phyloP scores from a whole-genome alignment of 345 rosid species.

The Melaleuca quinquenervia region DNA sequence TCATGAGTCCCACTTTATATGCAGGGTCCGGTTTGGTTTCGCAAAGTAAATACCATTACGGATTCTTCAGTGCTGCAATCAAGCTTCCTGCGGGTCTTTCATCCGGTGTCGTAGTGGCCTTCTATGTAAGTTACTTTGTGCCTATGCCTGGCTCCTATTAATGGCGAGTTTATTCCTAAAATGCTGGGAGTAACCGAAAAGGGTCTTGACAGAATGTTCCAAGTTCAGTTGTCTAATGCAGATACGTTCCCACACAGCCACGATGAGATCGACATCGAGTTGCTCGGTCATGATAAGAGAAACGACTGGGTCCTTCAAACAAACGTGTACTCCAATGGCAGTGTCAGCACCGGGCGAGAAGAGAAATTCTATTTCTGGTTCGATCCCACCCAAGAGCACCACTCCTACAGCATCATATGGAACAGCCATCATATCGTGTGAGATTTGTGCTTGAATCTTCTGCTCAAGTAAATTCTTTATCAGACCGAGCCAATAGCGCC shows the following conservation, averaged over 20 bases:
- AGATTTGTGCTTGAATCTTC: neutral
- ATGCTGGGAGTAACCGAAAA: neutral
- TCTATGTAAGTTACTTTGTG: slow-evolving; percentile 49
- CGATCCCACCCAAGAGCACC: slow-evolving; percentile 68
- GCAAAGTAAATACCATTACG: slow-evolving; percentile 36
- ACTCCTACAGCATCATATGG: slow-evolving; percentile 78
- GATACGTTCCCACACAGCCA: slow-evolving; percentile 60
- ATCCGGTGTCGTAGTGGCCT: slow-evolving; percentile 91
- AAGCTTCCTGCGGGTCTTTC: slow-evolving; percentile 79
- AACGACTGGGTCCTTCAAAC: slow-evolving; percentile 82
- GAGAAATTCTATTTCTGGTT: slow-evolving; percentile 93
- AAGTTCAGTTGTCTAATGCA: slow-evolving; percentile 62
- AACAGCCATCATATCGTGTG: slow-evolving; percentile 79
- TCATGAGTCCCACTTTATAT: neutral
- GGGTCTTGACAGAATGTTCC: neutral
- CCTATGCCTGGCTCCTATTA: neutral
- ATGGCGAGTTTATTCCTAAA: neutral
- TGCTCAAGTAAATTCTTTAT: neutral
- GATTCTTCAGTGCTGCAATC: slow-evolving; percentile 85
- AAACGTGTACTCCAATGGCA: slow-evolving; percentile 75
- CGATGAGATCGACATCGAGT: slow-evolving; percentile 85
- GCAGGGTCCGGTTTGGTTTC: slow-evolving; percentile 78
- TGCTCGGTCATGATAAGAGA: slow-evolving; percentile 73
- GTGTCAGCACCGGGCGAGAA: slow-evolving; percentile 70
- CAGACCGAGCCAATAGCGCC: neutral